phyloP scores from a whole-genome alignment of 257 asterid species.

The Paulownia fortunei region DNA sequence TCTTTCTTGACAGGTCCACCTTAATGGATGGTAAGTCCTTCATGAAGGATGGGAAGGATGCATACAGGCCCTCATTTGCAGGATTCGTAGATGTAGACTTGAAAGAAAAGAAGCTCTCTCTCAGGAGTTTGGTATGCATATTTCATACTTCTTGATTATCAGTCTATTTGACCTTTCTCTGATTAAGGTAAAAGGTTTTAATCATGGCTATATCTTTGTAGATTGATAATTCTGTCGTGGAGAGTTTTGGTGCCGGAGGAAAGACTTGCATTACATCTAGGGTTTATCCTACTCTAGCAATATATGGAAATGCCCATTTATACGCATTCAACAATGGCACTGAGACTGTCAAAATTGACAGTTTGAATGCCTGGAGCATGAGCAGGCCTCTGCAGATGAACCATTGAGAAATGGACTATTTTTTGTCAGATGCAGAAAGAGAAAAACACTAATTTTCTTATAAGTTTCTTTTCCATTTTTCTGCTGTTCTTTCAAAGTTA shows the following conservation, averaged over 20 bases:
- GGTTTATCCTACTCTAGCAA: slow-evolving; percentile 55
- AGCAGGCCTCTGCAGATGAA: slow-evolving; percentile 42
- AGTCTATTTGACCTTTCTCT: too few species aligned
- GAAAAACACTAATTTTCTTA: not conserved
- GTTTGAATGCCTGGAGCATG: slow-evolving; percentile 59
- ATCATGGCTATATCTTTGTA: too few species aligned
- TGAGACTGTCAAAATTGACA: slow-evolving; percentile 40
- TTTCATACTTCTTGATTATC: too few species aligned
- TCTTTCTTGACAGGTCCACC: slow-evolving; percentile 42
- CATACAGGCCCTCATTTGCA: slow-evolving; percentile 62
- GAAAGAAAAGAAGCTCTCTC: slow-evolving; percentile 55
- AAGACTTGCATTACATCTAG: slow-evolving; percentile 55
- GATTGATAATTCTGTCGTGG: slow-evolving; percentile 67
- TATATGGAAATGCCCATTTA: slow-evolving; percentile 45
- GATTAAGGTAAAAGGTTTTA: too few species aligned
- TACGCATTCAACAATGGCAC: slow-evolving; percentile 58
- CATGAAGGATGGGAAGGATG: slow-evolving; percentile 16
- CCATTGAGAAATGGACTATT: not conserved
- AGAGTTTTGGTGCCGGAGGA: slow-evolving; percentile 59
- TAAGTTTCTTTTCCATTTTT: not conserved
- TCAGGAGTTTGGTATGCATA: slow-evolving; percentile 65
- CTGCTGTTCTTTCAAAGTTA: too few species aligned
- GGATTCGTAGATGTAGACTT: slow-evolving; percentile 66
- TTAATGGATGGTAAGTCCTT: slow-evolving; percentile 27
- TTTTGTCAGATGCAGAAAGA: too few species aligned